These are phyloP conservation scores for Leishmania lainsoni DNA, from an alignment of 208 protist genomes.

Conservation along the genomic window DNA sequence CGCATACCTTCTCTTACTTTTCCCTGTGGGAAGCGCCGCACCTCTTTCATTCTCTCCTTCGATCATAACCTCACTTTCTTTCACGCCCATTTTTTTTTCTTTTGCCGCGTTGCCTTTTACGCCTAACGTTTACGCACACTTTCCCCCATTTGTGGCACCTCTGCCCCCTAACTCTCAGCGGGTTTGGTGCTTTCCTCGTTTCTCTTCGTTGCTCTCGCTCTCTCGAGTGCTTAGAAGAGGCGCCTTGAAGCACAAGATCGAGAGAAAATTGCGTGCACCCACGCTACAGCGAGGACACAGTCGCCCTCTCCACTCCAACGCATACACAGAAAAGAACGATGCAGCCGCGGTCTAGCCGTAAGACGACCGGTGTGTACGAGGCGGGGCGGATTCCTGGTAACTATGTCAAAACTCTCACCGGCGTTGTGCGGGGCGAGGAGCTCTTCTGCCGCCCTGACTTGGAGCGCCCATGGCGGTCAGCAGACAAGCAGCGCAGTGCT, in stretches of 20 bases:
- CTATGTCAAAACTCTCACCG: conserved; percentile 77
- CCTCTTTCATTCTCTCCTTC: background rate
- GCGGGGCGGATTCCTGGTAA: conserved; percentile 66
- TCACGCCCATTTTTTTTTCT: background rate
- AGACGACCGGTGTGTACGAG: conserved; percentile 72
- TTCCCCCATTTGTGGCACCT: background rate
- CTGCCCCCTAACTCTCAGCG: background rate
- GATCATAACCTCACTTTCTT: background rate
- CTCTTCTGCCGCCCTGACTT: conserved; percentile 87
- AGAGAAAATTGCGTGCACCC: background rate
- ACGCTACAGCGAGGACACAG: background rate
- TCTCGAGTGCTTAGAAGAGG: background rate
- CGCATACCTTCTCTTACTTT: background rate
- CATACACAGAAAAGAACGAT: background rate
- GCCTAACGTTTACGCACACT: background rate
- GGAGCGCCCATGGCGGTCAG: conserved; percentile 84
- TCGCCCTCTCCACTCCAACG: background rate
- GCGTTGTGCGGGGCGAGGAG: conserved; percentile 79
- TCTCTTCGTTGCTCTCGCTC: background rate
- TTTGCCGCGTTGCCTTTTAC: background rate
- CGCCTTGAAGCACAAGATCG: background rate
- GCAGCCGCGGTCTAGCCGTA: conserved; percentile 20
- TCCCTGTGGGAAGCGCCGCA: background rate
- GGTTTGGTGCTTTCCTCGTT: background rate
- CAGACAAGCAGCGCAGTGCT: conserved; percentile 47